Evolutionary conservation across 1,284 basidiomycete genomes (phyloP), one percentile per base, ranked within the genome.

Genomic region (Apiotrichum gracile): DNA sequence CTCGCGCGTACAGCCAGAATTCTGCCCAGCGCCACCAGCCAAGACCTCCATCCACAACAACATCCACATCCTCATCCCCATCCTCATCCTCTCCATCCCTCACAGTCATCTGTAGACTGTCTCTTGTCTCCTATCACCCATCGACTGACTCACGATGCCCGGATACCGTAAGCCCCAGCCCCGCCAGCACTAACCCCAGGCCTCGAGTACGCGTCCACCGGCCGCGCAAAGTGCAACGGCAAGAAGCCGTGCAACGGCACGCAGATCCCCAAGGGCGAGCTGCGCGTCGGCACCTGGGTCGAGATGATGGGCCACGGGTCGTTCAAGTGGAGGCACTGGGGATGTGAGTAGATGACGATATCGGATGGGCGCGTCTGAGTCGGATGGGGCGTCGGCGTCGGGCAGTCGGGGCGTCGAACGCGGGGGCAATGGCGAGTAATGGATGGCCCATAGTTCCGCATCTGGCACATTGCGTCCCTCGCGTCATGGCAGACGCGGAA

Each of bases 221-320:
- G 76, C 55, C 81, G 89, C 51, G 79, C 91, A 22, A 85, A 84
- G 70, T 94, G 90, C 78, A 91, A 88, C 78, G 90, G 89, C 34
- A 82, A 83, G 44, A 87, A 87, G 74, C 91, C 91, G 56, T 94
- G 89, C 74, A 63, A 68, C 82, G 88, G 88, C 41, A 87, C 83
- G 22, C 65, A 79, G 43, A 86, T 94, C 60, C 65, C 54, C 5
- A 93, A 93, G 75, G 87, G 83, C 52, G 77, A 80, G 37, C 69
- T 94, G 37, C 80, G 90, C 24, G 69, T 90, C 33, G 91, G 88
- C 26, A 80, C 81, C n/a, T 65, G 88, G 51, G 83, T 90, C 50
- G 88, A 91, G 58, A 79, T 91, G 65, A 78, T 39, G 40, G 91
- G 87, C 49, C 80, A 82, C 61, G 83, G 83, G 2, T 79, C 71